Evolutionary conservation across 129 eudicot genomes (phyloP).

Genomic region (Dittrichia graveolens): DNA sequence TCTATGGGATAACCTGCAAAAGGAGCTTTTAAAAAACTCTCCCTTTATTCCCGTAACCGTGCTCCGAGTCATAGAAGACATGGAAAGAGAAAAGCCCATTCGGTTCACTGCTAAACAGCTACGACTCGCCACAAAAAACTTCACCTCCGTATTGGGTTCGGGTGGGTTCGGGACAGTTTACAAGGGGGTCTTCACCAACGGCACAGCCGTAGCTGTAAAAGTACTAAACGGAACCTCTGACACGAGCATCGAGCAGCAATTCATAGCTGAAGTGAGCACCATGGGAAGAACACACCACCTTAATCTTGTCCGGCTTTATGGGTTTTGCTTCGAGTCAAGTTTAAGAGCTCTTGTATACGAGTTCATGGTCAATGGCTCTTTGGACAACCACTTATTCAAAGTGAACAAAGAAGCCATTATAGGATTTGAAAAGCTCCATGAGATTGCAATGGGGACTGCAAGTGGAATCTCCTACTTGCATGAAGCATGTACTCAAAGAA

Average conservation of each 20-base stretch:
- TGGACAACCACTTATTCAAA: conserved; percentile 32
- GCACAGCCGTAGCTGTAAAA: conserved; percentile 28
- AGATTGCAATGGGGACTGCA: conserved; percentile 33
- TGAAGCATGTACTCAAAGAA: conserved; percentile 38
- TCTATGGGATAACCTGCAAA: too few species aligned
- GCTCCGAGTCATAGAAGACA: conserved; percentile 29
- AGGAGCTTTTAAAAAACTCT: too few species aligned
- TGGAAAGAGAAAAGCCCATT: conserved; percentile 37
- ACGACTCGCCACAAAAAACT: conserved; percentile 25
- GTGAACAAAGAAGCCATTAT: background rate
- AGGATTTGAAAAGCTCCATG: conserved; percentile 36
- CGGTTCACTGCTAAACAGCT: conserved; percentile 39
- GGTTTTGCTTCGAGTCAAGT: conserved; percentile 35
- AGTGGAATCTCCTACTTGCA: conserved; percentile 39
- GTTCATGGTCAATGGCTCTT: conserved; percentile 39
- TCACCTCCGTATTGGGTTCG: conserved; percentile 26
- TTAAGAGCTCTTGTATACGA: conserved; percentile 41
- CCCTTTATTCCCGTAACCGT: conserved; percentile 29
- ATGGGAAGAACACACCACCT: conserved; percentile 45
- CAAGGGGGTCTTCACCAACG: conserved; percentile 28
- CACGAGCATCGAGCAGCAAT: conserved; percentile 35
- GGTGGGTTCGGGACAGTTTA: conserved; percentile 43
- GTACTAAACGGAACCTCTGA: conserved; percentile 26
- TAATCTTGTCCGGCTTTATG: conserved; percentile 36
- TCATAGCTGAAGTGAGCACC: conserved; percentile 45